Base-by-base conservation (phyloP, 768 basidiomycete genomes). In the Rhizopogon sp. region DNA sequence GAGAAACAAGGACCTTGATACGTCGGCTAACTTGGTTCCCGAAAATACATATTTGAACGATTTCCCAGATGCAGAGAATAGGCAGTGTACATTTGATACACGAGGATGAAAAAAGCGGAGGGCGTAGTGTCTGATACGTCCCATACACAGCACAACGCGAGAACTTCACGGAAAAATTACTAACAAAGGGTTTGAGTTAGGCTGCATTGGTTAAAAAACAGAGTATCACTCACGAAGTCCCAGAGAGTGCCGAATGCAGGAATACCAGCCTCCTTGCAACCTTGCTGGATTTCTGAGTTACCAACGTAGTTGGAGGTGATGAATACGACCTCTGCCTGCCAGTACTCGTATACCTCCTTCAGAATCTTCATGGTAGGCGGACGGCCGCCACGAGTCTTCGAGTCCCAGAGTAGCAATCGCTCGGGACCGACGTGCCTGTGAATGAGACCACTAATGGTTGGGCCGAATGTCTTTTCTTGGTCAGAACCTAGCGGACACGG, bases 301-400 rank as follows among this genome's bases (percentile, higher is more conserved):
- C 88, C 88, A 40, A 82, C 77, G 61, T 79, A 85, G 72, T 91
- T 91, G n/a, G 88, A 90, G 7, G 88, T 91, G 68, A 91, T 87
- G 70, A 91, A 88, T 28, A 90, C 83, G 43, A 91, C 84, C 73
- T 91, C 88, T 2, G 88, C 88, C 41, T 81, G 75, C 85, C 85
- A 91, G 43, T 76, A 78, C 28, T 78, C 66, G 61, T 87, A 88
- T 3, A 76, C 79, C 56, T 90, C 86, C 63, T 81, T 83, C 64
- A 90, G 65, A 52, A 91, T 69, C 65, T 88, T 85, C 85, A 89
- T 87, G 20, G 83, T 79, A 59, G 90, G 87, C 13, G 88, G 88
- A 55, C 88, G 82, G 14, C 87, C 85, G 54, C 87, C 86, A 52
- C 85, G 79, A 57, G 72, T 67, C 69, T 87, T 90, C 59, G 82